These are phyloP conservation scores for Saccharum spontaneum DNA, from an alignment of 176 grass and related monocot genomes.

Conservation along the genomic window DNA sequence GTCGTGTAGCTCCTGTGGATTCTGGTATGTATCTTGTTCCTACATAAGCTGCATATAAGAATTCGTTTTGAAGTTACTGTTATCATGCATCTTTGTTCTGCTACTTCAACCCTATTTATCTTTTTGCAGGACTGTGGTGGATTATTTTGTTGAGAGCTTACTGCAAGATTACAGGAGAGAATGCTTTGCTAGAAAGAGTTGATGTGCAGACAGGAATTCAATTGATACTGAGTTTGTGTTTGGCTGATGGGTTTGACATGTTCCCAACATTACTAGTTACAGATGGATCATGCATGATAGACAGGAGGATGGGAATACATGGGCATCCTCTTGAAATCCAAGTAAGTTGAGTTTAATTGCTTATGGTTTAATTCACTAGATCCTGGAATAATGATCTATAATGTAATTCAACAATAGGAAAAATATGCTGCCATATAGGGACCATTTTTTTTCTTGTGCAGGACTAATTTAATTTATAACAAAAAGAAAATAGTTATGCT, in stretches of 20 bases:
- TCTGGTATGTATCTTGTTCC: slow-evolving; percentile 46
- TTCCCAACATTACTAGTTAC: slow-evolving; percentile 83
- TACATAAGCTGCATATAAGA: slow-evolving; percentile 1
- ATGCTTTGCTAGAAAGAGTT: slow-evolving; percentile 66
- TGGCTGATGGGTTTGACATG: slow-evolving; percentile 88
- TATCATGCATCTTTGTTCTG: not conserved
- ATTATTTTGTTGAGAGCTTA: slow-evolving; percentile 86
- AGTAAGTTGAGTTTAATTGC: slow-evolving; percentile 41
- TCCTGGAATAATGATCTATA: not conserved
- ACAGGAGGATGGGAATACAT: slow-evolving; percentile 87
- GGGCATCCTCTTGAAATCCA: slow-evolving; percentile 91
- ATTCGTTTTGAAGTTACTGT: not conserved
- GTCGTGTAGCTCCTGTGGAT: slow-evolving; percentile 84
- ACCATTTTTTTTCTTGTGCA: not conserved
- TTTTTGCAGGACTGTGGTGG: slow-evolving; percentile 73
- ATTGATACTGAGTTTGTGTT: slow-evolving; percentile 73
- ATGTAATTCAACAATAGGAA: not conserved
- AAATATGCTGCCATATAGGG: not conserved
- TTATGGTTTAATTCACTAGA: not conserved
- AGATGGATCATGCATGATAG: slow-evolving; percentile 90
- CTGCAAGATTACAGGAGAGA: slow-evolving; percentile 79
- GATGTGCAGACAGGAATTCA: slow-evolving; percentile 84
- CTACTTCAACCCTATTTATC: slow-evolving; percentile 22
- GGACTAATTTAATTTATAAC: not conserved
- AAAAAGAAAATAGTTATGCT: not conserved